These are phyloP conservation scores for Yamadazyma jaroonii DNA, from an alignment of 1,139 yeast species.

Conservation along the genomic window DNA sequence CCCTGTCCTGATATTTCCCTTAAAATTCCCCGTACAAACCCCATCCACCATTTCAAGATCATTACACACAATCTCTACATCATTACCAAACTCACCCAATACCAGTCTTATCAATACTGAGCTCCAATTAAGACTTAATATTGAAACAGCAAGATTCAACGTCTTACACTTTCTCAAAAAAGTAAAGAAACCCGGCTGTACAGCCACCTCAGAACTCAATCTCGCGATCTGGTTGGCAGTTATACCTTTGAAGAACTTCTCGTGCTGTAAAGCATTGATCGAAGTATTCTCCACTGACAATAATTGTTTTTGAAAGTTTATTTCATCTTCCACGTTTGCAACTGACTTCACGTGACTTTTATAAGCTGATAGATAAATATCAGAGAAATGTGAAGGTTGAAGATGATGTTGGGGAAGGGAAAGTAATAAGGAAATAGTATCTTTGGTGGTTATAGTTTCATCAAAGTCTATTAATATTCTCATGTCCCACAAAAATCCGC, in stretches of 20 bases:
- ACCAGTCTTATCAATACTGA: slow-evolving; percentile 43
- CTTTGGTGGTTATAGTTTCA: slow-evolving; percentile 60
- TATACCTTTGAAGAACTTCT: slow-evolving; percentile 46
- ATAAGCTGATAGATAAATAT: slow-evolving; percentile 43
- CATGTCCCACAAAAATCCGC: neutral
- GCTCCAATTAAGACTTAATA: slow-evolving; percentile 70
- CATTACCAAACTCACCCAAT: slow-evolving; percentile 22
- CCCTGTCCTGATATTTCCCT: slow-evolving; percentile 48
- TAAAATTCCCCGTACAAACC: slow-evolving; percentile 40
- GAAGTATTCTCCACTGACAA: slow-evolving; percentile 50
- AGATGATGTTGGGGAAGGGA: slow-evolving; percentile 44
- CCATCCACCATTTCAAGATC: slow-evolving; percentile 45
- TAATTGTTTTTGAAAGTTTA: slow-evolving; percentile 44
- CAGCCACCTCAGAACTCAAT: slow-evolving; percentile 36
- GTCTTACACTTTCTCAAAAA: slow-evolving; percentile 26
- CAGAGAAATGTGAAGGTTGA: slow-evolving; percentile 46
- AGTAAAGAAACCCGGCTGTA: slow-evolving; percentile 44
- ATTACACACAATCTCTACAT: slow-evolving; percentile 39
- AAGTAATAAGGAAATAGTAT: slow-evolving; percentile 55
- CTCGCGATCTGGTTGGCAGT: slow-evolving; percentile 24
- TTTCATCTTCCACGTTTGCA: slow-evolving; percentile 29
- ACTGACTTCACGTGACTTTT: slow-evolving; percentile 18
- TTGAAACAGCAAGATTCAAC: slow-evolving; percentile 33
- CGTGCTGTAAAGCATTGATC: slow-evolving; percentile 39
- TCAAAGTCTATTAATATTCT: slow-evolving; percentile 57